These are phyloP conservation scores for Fagus sylvatica DNA, from an alignment of 306 rosid genomes.

Conservation along the genomic window DNA sequence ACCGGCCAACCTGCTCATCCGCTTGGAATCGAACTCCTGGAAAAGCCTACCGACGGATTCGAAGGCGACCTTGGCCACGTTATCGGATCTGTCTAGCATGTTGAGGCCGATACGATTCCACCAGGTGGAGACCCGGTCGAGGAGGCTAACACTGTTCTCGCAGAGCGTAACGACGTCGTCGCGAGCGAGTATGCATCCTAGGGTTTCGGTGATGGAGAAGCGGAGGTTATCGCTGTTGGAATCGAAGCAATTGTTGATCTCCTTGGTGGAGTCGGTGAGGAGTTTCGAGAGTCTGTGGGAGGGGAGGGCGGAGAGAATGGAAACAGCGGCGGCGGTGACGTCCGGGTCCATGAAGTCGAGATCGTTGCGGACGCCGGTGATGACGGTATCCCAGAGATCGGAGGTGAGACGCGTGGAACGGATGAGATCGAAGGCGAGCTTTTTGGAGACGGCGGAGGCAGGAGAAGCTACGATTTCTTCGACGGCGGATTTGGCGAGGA, in stretches of 20 bases:
- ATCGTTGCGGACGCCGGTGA: slow-evolving; percentile 76
- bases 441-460: slow-evolving; percentile 91
- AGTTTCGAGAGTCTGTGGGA: slow-evolving; percentile 74
- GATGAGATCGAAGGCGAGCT: slow-evolving; percentile 90
- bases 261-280: slow-evolving; percentile 73
- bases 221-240: slow-evolving; percentile 79
- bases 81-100: slow-evolving; percentile 84
- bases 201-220: slow-evolving; percentile 83
- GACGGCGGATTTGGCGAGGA: slow-evolving; percentile 86
- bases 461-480: slow-evolving; percentile 98
- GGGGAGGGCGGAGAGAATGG: slow-evolving; percentile 93
- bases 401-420: slow-evolving; percentile 97
- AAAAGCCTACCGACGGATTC: slow-evolving; percentile 92
- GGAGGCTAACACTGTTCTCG: slow-evolving; percentile 79
- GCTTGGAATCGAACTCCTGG: slow-evolving; percentile 85
- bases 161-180: slow-evolving; percentile 94
- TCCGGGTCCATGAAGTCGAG: slow-evolving; percentile 96
- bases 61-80: slow-evolving; percentile 87
- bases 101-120: slow-evolving; percentile 82
- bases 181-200: slow-evolving; percentile 90
- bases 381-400: slow-evolving; percentile 93
- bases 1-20: slow-evolving; percentile 93
- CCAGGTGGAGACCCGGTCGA: slow-evolving; percentile 84
- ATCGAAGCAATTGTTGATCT: slow-evolving; percentile 80
- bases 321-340: slow-evolving; percentile 90